Base-by-base conservation (phyloP, 345 rosid genomes). In the Brassica juncea region DNA sequence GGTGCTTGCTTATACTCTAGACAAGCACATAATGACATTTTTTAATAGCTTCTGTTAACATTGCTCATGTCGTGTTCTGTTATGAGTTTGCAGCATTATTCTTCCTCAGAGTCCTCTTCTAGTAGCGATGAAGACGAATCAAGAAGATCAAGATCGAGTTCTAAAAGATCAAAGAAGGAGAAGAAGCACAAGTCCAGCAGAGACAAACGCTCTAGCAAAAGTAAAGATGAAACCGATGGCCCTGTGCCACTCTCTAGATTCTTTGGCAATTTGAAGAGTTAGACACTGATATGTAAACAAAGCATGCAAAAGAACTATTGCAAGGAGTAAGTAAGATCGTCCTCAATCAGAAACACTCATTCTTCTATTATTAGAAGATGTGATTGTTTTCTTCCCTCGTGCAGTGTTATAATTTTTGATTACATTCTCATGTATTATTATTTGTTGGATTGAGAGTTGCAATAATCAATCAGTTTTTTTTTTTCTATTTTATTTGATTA, bases 201-300 rank as follows among this genome's bases (percentile, higher is more conserved):
- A 82, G 84, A 72, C 83, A 93, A 89, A 85, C 86, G 70, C 72
- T 83, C 85, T 5, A 72, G 85, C 69, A 83, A 75, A 23, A 86
- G 77, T 7, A 86, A 82, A 58, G 88, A 89, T 39, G 91, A 74
- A 68, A 82, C 81, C 0, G 88, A 81, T 70, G 98, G 97, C 35
- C 98, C 97, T 11, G 91, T 96, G 14, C 95, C 95, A 4, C 97
- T 96, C 66, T 93, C 99, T 34, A 94, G 76, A 84, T 92, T 93
- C 91, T 96, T 96, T 67, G 97, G 76, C 70, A 93, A 77, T 83
- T 68, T 84, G 70, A 95, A 91, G 84, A 88, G 84, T 79, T 91
- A 15, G 67, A 84, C 23, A 67, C 12, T 76, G 60, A 23, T 66
- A 16, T 62, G 14, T n/a, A 55, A 71, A 42, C 60, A 79, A 80